Evolutionary conservation across 176 grass and related monocot species (phyloP).

Genomic region (bread wheat (Triticum aestivum)): DNA sequence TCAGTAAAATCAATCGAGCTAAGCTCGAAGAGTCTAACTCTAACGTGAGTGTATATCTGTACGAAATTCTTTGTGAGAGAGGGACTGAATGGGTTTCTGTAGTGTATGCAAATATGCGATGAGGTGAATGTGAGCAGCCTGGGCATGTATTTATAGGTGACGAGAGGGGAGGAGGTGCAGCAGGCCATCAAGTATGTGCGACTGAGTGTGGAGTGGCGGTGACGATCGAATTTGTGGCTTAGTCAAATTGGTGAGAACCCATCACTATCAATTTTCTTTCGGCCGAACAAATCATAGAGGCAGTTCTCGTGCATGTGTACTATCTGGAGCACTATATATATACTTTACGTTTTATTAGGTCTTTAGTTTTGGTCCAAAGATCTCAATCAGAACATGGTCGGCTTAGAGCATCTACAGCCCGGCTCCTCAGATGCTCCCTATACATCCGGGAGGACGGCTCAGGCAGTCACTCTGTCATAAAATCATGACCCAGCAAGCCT

Average conservation of each 20-base stretch:
- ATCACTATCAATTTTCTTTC: not conserved
- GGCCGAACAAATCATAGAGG: not conserved
- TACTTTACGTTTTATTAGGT: not conserved
- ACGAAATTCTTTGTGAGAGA: not conserved
- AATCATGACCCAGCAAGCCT: too few relatives aligned
- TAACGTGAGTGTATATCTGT: not conserved
- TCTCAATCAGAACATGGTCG: not conserved
- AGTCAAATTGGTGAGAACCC: slow-evolving; percentile 28
- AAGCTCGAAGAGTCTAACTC: not conserved
- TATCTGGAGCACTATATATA: not conserved
- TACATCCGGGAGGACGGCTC: too few relatives aligned
- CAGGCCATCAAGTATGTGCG: slow-evolving; percentile 2
- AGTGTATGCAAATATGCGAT: not conserved
- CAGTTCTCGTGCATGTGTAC: not conserved
- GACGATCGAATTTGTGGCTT: slow-evolving; percentile 3
- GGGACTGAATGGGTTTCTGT: not conserved
- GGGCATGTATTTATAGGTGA: slow-evolving; percentile 38
- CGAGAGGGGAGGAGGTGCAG: not conserved
- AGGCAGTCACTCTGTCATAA: too few relatives aligned
- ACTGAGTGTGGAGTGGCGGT: slow-evolving; percentile 10
- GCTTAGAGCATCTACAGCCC: not conserved
- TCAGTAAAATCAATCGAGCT: not conserved
- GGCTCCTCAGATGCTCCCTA: too few relatives aligned
- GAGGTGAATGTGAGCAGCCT: slow-evolving; percentile 6
- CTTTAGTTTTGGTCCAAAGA: not conserved